phyloP scores from a whole-genome alignment of 2,329 filamentous ascomycete genomes.

The Calycina marina region DNA sequence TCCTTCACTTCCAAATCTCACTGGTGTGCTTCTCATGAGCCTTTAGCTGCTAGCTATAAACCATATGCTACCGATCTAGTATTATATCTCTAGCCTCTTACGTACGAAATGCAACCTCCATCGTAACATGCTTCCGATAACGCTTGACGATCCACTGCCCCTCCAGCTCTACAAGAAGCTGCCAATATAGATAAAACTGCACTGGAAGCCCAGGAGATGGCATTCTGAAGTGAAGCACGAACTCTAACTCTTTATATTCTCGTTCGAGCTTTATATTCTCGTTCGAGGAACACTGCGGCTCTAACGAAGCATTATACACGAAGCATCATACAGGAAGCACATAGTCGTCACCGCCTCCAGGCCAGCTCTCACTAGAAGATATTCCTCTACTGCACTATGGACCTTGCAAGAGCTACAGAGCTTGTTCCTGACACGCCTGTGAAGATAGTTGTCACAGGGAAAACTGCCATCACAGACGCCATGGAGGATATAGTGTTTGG shows the following conservation, averaged over 20 bases:
- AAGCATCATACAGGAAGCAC: too few relatives aligned
- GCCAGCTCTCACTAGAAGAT: background rate
- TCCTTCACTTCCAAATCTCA: background rate
- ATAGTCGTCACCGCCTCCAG: background rate
- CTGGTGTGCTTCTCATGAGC: background rate
- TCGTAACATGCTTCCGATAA: background rate
- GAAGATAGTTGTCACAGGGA: slow-evolving; percentile 9
- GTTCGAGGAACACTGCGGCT: too few relatives aligned
- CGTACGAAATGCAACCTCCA: background rate
- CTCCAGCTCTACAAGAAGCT: background rate
- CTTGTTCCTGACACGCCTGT: background rate
- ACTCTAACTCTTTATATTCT: background rate
- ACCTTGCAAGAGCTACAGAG: background rate
- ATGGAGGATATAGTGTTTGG: slow-evolving; percentile 80
- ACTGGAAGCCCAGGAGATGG: background rate
- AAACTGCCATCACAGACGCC: slow-evolving; percentile 34
- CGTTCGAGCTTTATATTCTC: too few relatives aligned
- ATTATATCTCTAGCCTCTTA: background rate
- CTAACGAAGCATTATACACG: too few relatives aligned
- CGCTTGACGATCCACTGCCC: background rate
- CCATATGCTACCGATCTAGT: background rate
- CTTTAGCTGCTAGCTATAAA: background rate
- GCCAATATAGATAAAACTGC: background rate
- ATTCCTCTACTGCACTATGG: background rate
- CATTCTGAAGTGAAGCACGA: background rate